A percentile compares a stretch with the other conserved stretches of the same genome.
phyloP scores from a whole-genome alignment of 2,329 filamentous ascomycete genomes.

The Fusarium albidum region DNA sequence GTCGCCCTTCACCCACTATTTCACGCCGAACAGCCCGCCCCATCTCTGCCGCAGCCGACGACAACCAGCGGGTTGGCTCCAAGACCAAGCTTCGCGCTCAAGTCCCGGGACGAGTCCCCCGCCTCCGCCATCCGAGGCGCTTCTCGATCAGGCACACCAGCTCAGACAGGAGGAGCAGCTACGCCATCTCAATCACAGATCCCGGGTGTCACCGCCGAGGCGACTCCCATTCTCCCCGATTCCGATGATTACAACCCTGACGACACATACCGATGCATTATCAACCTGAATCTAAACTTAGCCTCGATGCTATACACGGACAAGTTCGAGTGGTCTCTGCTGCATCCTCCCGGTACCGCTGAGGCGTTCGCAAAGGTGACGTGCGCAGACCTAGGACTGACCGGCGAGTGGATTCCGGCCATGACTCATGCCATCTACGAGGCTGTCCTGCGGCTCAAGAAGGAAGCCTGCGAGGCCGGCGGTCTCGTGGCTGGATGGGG shows the following conservation, averaged over 20 bases:
- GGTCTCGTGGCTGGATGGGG: conserved; percentile 81
- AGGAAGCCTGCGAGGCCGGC: conserved; percentile 93
- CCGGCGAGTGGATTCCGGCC: conserved; percentile 92
- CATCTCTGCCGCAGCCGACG: conserved; percentile 32
- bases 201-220: conserved; percentile 72
- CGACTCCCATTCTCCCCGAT: conserved; percentile 66
- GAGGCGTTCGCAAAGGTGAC: conserved; percentile 93
- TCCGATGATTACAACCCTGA: conserved; percentile 86
- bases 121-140: conserved; percentile 43
- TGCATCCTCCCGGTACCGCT: conserved; percentile 90
- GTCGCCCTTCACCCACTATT: conserved; percentile 94
- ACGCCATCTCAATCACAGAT: conserved; percentile 57
- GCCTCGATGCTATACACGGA: conserved; percentile 93
- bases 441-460: conserved; percentile 89
- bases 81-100: conserved; percentile 42
- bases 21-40: conserved; percentile 62
- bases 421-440: conserved; percentile 98
- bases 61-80: conserved; percentile 37
- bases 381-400: conserved; percentile 88
- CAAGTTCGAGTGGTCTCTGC: conserved; percentile 96
- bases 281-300: conserved; percentile 90
- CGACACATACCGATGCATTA: conserved; percentile 92
- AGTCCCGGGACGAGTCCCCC: conserved; percentile 51
- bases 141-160: conserved; percentile 66
- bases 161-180: conserved; percentile 58